Evolutionary conservation across 2,329 filamentous ascomycete genomes (phyloP).

Genomic region (Exophiala sp.): DNA sequence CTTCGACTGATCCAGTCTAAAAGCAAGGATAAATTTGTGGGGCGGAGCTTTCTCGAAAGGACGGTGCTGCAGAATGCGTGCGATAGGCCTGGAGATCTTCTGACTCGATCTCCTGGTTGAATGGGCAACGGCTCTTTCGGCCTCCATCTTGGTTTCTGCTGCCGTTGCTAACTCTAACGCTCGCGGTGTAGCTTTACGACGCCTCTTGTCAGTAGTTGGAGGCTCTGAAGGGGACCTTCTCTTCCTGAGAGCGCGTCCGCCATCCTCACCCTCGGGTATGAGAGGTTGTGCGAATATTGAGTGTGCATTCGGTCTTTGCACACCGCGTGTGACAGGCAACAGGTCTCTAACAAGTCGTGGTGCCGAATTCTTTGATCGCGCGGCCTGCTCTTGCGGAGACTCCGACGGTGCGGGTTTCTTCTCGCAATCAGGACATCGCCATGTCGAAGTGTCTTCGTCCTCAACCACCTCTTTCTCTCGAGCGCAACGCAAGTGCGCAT

Average conservation of each 20-base stretch:
- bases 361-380: conserved; percentile 54
- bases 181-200: conserved; percentile 22
- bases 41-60: conserved; percentile 33
- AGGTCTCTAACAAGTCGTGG: conserved; percentile 69
- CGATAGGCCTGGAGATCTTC: conserved; percentile 27
- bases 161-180: conserved; percentile 18
- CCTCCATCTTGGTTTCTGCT: conserved; percentile 14
- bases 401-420: conserved; percentile 48
- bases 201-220: conserved; percentile 22
- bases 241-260: conserved; percentile 74
- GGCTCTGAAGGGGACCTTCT: conserved; percentile 71
- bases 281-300: conserved; percentile 58
- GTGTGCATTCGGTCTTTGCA: conserved; percentile 65
- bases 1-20: conserved; percentile 56
- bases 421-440: conserved; percentile 34
- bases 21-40: conserved; percentile 55
- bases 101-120: conserved; percentile 41
- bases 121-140: conserved; percentile 20
- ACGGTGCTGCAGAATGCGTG: conserved; percentile 28
- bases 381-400: conserved; percentile 37
- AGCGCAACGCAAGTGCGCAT: conserved; percentile 88
- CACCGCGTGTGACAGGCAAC: conserved; percentile 64
- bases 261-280: conserved; percentile 50
- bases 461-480: conserved; percentile 64
- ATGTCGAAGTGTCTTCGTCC: conserved; percentile 33